Percentiles rank a stretch among this genome's conserved stretches.
phyloP scores from a whole-genome alignment of 768 basidiomycete species.

The Tubosaeta brunneosetosa region DNA sequence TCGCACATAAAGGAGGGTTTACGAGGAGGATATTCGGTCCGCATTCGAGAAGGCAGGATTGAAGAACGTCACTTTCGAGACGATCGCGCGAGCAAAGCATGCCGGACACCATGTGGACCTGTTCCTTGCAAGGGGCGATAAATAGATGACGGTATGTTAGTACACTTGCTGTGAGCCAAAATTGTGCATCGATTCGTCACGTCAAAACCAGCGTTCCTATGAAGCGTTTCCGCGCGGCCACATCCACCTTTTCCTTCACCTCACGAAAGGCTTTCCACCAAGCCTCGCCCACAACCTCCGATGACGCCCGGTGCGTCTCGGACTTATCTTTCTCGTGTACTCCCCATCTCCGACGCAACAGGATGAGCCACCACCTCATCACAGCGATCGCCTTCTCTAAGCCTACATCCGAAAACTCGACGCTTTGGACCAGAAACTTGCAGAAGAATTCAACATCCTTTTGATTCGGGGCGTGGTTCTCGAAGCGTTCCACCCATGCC shows the following conservation, averaged over 20 bases:
- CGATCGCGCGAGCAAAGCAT: conserved; percentile 29
- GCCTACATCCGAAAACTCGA: conserved; percentile 63
- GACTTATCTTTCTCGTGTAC: conserved; percentile 42
- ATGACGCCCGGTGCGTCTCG: conserved; percentile 35
- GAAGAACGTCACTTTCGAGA: conserved; percentile 37
- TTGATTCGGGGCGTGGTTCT: conserved; percentile 57
- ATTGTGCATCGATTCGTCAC: conserved; percentile 27
- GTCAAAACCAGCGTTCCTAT: conserved; percentile 65
- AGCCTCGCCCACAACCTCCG: conserved; percentile 48
- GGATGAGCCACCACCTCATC: conserved; percentile 77
- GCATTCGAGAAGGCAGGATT: conserved; percentile 55
- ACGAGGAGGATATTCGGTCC: conserved; percentile 40
- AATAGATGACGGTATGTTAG: conserved; percentile 15
- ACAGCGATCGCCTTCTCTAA: conserved; percentile 66
- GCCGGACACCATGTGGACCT: conserved; percentile 35
- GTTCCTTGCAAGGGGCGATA: conserved; percentile 57
- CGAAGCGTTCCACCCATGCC: conserved; percentile 68
- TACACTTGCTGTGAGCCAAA: not conserved
- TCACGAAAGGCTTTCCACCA: conserved; percentile 83
- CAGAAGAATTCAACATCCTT: conserved; percentile 74
- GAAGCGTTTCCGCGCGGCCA: conserved; percentile 60
- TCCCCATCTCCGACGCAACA: conserved; percentile 63
- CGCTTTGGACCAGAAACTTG: conserved; percentile 65
- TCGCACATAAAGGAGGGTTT: conserved; percentile 55
- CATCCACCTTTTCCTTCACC: conserved; percentile 64